Conservation (phyloP, 768 basidiomycete genomes). For the Kwoniella botswanensis region DNA sequence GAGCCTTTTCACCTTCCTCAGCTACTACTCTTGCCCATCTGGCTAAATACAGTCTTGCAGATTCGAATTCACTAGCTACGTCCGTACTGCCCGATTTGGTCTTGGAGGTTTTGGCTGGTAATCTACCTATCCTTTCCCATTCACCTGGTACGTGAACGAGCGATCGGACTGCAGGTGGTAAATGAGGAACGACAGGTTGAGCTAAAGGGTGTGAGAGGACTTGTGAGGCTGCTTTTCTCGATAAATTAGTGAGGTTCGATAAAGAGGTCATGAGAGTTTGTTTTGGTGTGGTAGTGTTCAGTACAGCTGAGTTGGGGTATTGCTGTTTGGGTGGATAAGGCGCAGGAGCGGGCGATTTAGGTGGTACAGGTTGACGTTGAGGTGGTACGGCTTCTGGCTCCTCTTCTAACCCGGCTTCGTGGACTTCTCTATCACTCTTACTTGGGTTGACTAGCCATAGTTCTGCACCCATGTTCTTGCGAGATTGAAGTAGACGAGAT, state of each 20-base stretch:
- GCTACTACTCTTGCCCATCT: constrained; percentile 93
- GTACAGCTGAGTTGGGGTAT: constrained; percentile 41
- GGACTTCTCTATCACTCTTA: constrained; percentile 86
- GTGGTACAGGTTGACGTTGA: constrained; percentile 17
- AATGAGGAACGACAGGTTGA: constrained; percentile 92
- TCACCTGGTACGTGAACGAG: constrained; percentile 89
- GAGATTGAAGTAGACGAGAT: constrained; percentile 65
- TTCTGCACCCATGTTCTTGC: constrained; percentile 66
- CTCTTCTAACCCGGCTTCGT: constrained; percentile 64
- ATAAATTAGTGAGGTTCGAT: constrained; percentile 89
- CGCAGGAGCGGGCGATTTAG: background rate
- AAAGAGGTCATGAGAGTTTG: constrained; percentile 83
- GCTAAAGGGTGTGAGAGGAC: constrained; percentile 94
- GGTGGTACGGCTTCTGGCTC: constrained; percentile 31
- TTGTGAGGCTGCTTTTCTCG: constrained; percentile 90
- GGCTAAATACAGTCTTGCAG: constrained; percentile 92
- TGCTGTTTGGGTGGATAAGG: constrained; percentile 42
- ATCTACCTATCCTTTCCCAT: constrained; percentile 73
- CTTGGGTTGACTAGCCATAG: constrained; percentile 93
- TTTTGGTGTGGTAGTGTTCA: constrained; percentile 35
- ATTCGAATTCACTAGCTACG: constrained; percentile 89
- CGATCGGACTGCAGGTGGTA: constrained; percentile 90
- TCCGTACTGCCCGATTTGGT: constrained; percentile 18
- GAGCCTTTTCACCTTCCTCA: constrained; percentile 92
- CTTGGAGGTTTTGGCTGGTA: constrained; percentile 61